Evolutionary conservation across 257 asterid genomes (phyloP).

Genomic region (Lithospermum erythrorhizon): DNA sequence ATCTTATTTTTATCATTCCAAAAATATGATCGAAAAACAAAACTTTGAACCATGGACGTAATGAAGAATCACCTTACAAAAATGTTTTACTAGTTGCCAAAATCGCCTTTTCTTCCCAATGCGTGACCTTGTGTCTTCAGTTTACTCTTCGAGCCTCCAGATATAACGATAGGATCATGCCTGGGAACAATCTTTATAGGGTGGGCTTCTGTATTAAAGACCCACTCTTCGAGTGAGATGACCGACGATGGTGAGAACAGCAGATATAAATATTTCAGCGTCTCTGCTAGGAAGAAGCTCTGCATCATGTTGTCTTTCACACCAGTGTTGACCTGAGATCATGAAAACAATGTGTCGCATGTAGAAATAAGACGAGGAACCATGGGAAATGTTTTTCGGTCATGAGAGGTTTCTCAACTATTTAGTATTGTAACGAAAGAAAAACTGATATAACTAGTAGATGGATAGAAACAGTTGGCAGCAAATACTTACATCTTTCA

Average conservation of each 20-base stretch:
- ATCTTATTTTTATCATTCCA: too few relatives aligned
- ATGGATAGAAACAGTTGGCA: not conserved
- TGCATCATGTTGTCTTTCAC: conserved; percentile 99
- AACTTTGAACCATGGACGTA: not conserved
- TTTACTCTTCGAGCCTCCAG: conserved; percentile 22
- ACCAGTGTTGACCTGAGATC: conserved; percentile 78
- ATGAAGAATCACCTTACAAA: not conserved
- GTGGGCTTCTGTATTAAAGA: conserved; percentile 98
- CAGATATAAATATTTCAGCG: conserved; percentile 91
- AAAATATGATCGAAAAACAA: too few relatives aligned
- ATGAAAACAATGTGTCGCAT: conserved; percentile 8
- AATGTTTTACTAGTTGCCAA: conserved; percentile 36
- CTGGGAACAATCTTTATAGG: conserved; percentile 74
- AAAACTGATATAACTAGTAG: not conserved
- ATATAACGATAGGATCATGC: conserved; percentile 19
- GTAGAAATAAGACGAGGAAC: not conserved
- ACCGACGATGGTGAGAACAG: conserved; percentile 92
- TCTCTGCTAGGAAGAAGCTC: conserved; percentile 96
- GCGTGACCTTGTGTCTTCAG: conserved; percentile 35
- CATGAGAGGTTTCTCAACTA: not conserved
- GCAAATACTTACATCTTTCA: conserved; percentile 76
- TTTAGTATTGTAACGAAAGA: not conserved
- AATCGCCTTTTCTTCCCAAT: conserved; percentile 88
- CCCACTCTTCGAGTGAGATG: conserved; percentile 94
- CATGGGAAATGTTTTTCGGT: not conserved